These are phyloP conservation scores for Eremothecium cymbalariae DNA, from an alignment of 1,139 yeast genomes.

Conservation along the genomic window DNA sequence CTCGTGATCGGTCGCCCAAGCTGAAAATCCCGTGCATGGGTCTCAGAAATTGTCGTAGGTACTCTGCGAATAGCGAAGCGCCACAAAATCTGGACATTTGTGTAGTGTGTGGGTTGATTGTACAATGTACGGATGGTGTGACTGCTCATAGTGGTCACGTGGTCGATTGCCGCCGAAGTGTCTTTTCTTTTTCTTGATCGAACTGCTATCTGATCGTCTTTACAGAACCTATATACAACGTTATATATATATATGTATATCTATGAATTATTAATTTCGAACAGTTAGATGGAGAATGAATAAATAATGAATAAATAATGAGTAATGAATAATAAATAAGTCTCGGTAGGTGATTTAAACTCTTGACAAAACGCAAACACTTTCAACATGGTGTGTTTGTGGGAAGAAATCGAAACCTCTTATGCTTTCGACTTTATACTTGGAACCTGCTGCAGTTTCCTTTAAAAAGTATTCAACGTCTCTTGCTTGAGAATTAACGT, in stretches of 20 bases:
- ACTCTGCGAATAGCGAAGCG: no score
- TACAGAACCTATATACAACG: not conserved
- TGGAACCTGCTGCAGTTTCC: slow-evolving; percentile 51
- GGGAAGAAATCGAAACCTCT: slow-evolving; percentile 97
- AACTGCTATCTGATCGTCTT: not conserved
- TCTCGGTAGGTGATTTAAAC: slow-evolving; percentile 13
- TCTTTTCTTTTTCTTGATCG: no score
- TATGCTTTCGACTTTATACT: slow-evolving; percentile 67
- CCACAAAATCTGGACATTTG: no score
- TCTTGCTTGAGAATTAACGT: slow-evolving; percentile 95
- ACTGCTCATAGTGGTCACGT: not conserved
- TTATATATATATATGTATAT: not conserved
- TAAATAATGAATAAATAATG: slow-evolving; percentile 1
- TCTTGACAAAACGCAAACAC: slow-evolving; percentile 71
- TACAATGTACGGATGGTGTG: slow-evolving; percentile 1
- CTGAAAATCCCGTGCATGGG: no score
- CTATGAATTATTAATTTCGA: no score
- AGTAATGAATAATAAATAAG: not conserved
- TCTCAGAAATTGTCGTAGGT: no score
- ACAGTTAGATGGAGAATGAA: not conserved
- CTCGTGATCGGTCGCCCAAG: no score
- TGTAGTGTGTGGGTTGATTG: no score
- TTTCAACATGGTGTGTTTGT: slow-evolving; percentile 95
- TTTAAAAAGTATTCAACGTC: slow-evolving; percentile 78
- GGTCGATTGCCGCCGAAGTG: no score